Base-by-base conservation (phyloP, 2,329 filamentous ascomycete species). In the Ascocoryne sarcoides region DNA sequence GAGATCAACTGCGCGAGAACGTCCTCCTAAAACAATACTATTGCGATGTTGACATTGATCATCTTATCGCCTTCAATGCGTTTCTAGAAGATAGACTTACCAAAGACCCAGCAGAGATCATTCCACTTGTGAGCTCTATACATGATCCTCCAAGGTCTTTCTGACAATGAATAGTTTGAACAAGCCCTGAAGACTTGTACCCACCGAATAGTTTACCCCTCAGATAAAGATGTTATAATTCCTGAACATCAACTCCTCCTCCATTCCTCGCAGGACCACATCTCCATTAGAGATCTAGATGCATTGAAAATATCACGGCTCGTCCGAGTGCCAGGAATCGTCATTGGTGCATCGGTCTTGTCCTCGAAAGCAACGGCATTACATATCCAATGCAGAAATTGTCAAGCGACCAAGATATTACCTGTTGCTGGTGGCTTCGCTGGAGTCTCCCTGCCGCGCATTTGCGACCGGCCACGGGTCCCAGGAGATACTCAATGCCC, bases 261-360 rank as follows among this genome's bases (percentile, higher is more conserved):
- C 36, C 89, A 96, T 64, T 96, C 92, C 37, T 85, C 81, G 43
- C 88, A 88, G 49, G 82, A 90, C 38, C 81, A 93, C 61, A 87
- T 89, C 20, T 92, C 90, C 0, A 96, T 98, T 54, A 84, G 92
- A 50, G 88, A 95, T 52, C 75, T 98, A 29, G 92, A 93, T 55
- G 93, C 92, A 7, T 82, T 84, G 48, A 90, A 87, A 48, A 93
- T 98, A 52, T 88, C 90, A 4, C 82, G 88, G 53, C 81, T 98
- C n/a, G 90, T 98, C 29, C 79, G 90, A 42, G 94, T 98, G 42
- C 92, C 92, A 1, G 93, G 92, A 37, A 98, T 98, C 50, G 87
- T 98, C 44, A 98, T 98, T 50, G 90, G 92, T 34, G 92, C 92
- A 34, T 95, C 90, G 1, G 94, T 94, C 14, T 82, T 96, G 62